Conservation (phyloP, 495 filamentous ascomycete genomes). For the Penicillium canariense region DNA sequence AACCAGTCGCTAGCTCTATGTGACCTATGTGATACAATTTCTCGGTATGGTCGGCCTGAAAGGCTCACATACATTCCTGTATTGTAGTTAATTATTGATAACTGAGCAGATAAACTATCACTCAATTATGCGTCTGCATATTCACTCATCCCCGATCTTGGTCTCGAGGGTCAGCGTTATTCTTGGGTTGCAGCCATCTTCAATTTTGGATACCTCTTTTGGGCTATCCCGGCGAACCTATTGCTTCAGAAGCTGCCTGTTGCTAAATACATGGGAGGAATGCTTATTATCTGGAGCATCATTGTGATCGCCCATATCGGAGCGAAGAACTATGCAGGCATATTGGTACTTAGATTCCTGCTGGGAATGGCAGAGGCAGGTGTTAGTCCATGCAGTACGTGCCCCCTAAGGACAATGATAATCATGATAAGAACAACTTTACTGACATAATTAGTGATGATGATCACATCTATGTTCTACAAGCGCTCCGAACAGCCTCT, state of each 20-base stretch:
- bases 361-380: conserved; percentile 65
- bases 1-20: conserved; percentile 26
- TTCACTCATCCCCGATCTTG: conserved; percentile 35
- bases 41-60: conserved; percentile 20
- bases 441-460: conserved; percentile 27
- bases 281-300: conserved; percentile 59
- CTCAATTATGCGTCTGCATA: conserved; percentile 46
- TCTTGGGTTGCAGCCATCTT: conserved; percentile 52
- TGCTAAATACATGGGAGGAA: conserved; percentile 57
- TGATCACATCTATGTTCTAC: conserved; percentile 69
- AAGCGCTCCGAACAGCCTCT: conserved; percentile 62
- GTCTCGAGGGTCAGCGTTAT: conserved; percentile 54
- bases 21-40: conserved; percentile 40
- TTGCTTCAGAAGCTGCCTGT: conserved; percentile 55
- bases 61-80: neutral
- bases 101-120: conserved; percentile 29
- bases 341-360: conserved; percentile 58
- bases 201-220: conserved; percentile 51
- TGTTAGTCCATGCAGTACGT: conserved; percentile 48
- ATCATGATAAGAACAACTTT: neutral
- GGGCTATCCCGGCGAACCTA: conserved; percentile 52
- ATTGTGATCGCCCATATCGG: conserved; percentile 55
- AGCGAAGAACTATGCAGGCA: conserved; percentile 54
- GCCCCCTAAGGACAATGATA: neutral
- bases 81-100: neutral